A percentile compares a stretch with the other conserved stretches of the same genome.
These are phyloP conservation scores for Amanita pseudoporphyria DNA, from an alignment of 768 basidiomycete species.

Conservation along the genomic window DNA sequence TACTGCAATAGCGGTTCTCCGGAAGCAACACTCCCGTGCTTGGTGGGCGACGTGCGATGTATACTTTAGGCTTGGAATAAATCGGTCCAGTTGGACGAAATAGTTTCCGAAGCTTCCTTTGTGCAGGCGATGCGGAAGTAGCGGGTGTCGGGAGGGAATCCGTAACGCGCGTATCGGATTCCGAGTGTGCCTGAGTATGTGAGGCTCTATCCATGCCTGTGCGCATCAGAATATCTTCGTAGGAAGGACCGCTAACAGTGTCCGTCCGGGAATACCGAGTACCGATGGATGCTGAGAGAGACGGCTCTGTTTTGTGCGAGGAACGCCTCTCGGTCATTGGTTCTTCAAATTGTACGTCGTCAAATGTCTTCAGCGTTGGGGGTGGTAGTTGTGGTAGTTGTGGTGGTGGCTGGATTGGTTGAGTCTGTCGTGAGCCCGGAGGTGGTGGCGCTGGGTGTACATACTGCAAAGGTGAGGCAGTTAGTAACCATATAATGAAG, in stretches of 20 bases:
- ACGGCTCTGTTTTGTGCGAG: constrained; percentile 2
- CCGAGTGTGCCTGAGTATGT: not conserved
- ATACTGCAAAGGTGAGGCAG: not conserved
- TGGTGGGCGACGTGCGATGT: constrained; percentile 25
- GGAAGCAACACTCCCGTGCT: constrained; percentile 40
- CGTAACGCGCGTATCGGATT: not conserved
- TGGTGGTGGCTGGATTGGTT: not conserved
- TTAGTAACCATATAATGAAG: constrained; percentile 9
- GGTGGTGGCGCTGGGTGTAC: too few species aligned
- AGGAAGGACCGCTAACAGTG: constrained; percentile 32
- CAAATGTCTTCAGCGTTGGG: not conserved
- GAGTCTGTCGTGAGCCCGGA: not conserved
- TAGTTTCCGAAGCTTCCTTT: constrained; percentile 1
- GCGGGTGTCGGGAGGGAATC: constrained; percentile 2
- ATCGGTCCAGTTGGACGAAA: not conserved
- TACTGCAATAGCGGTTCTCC: constrained; percentile 56
- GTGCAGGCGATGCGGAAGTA: not conserved
- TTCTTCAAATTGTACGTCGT: not conserved
- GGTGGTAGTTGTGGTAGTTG: not conserved
- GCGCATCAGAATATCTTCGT: constrained; percentile 25
- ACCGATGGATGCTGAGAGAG: constrained; percentile 6
- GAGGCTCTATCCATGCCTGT: not conserved
- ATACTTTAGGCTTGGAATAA: constrained; percentile 9
- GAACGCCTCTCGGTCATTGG: not conserved
- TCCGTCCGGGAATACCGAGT: constrained; percentile 14